These are phyloP conservation scores for Spizellomyces sp. DNA, from an alignment of 192 early-diverging fungal genomes.

Conservation along the genomic window DNA sequence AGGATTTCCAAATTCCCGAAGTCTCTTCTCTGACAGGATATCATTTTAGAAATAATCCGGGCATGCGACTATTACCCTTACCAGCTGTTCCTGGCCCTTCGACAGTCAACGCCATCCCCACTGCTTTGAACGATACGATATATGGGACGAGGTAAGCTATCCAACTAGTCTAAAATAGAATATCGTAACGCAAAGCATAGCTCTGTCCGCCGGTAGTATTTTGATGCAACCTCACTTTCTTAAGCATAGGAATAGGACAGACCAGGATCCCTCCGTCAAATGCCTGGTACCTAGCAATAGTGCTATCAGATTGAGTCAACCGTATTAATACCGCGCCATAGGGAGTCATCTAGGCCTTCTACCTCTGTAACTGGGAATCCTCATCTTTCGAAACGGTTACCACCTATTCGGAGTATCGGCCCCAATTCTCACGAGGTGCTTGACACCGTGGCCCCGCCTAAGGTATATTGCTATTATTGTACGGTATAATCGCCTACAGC, in stretches of 20 bases:
- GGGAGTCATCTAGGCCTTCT: slow-evolving; percentile 33
- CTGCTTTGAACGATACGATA: slow-evolving; percentile 39
- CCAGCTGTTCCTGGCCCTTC: slow-evolving; percentile 14
- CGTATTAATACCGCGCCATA: neutral
- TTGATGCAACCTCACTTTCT: neutral
- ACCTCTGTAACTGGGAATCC: slow-evolving; percentile 9
- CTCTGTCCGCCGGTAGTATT: neutral
- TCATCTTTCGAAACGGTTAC: slow-evolving; percentile 22
- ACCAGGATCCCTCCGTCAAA: slow-evolving; percentile 8
- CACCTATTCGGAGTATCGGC: slow-evolving; percentile 28
- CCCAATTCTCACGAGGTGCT: neutral
- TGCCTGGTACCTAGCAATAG: slow-evolving; percentile 22
- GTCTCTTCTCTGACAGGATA: neutral
- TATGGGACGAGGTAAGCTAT: slow-evolving; percentile 41
- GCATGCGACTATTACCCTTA: slow-evolving; percentile 38
- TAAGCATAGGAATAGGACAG: slow-evolving; percentile 22
- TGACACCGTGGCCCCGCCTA: neutral
- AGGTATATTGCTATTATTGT: neutral
- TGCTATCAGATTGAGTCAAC: neutral
- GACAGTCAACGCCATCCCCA: neutral
- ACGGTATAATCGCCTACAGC: neutral
- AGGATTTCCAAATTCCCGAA: neutral
- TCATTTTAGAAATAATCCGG: slow-evolving; percentile 24
- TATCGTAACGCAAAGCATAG: too few relatives aligned
- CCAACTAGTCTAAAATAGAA: neutral